Percentiles rank a stretch among this genome's conserved stretches.
phyloP scores from a whole-genome alignment of 495 filamentous ascomycete genomes.

The Gamarada debralockiae region DNA sequence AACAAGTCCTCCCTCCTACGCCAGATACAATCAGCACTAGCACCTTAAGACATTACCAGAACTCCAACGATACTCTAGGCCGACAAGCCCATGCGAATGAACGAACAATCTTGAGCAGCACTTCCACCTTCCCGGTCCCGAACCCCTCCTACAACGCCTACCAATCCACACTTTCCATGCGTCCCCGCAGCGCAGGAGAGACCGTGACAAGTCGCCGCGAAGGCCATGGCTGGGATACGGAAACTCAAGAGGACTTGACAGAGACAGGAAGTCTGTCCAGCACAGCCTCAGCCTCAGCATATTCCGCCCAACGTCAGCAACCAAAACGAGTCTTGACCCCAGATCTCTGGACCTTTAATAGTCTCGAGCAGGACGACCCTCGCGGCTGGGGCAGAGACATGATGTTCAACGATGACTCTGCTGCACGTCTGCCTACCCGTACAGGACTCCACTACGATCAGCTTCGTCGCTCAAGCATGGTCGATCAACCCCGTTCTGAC shows the following conservation, averaged over 20 bases:
- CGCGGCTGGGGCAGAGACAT: slow-evolving; percentile 21
- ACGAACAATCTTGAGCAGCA: slow-evolving; percentile 10
- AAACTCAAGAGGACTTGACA: slow-evolving; percentile 17
- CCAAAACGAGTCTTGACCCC: slow-evolving; percentile 12
- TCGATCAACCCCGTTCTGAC: slow-evolving; percentile 13
- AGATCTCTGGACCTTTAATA: slow-evolving; percentile 19
- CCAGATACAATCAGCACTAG: slow-evolving; percentile 52
- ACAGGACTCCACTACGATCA: slow-evolving; percentile 2
- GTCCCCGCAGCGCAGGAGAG: slow-evolving; percentile 26
- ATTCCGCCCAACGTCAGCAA: not conserved
- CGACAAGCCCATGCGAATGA: not conserved
- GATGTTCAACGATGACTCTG: slow-evolving; percentile 20
- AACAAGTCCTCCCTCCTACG: slow-evolving; percentile 41
- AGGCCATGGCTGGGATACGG: slow-evolving; percentile 29
- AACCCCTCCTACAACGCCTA: slow-evolving; percentile 1
- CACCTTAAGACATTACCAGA: slow-evolving; percentile 37
- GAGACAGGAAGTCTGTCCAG: slow-evolving; percentile 15
- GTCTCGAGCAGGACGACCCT: not conserved
- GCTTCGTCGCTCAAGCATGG: slow-evolving; percentile 15
- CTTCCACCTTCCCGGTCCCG: slow-evolving; percentile 9
- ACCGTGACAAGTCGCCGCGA: slow-evolving; percentile 24
- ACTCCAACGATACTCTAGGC: slow-evolving; percentile 31
- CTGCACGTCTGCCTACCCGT: slow-evolving; percentile 7
- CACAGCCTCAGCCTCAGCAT: not conserved
- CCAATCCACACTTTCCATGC: slow-evolving; percentile 16